Conservation (phyloP, 495 filamentous ascomycete genomes). For the Penicillium ochrochloron region DNA sequence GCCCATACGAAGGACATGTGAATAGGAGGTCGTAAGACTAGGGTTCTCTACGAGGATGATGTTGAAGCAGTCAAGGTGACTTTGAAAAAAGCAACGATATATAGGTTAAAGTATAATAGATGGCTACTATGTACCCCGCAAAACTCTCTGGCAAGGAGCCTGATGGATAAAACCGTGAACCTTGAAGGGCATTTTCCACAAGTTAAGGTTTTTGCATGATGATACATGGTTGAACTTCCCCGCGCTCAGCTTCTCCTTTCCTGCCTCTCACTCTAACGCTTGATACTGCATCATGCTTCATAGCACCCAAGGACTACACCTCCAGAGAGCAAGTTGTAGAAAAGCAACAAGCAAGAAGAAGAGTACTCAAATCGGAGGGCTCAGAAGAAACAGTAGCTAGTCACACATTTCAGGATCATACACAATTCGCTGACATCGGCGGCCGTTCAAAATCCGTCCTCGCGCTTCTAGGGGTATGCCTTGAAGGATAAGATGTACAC, state of each 20-base stretch:
- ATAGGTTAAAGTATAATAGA: background rate
- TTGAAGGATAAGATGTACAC: background rate
- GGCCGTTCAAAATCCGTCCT: background rate
- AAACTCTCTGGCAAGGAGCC: background rate
- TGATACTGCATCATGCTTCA: constrained; percentile 67
- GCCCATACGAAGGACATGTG: background rate
- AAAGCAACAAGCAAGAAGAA: background rate
- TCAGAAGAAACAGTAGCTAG: background rate
- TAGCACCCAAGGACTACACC: constrained; percentile 52
- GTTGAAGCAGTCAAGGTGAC: background rate
- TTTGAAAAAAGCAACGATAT: background rate
- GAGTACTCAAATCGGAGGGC: background rate
- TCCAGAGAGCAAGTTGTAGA: constrained; percentile 35
- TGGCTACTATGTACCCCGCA: background rate
- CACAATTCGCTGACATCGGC: background rate
- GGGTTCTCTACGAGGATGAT: no score
- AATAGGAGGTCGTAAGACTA: background rate
- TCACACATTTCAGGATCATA: background rate
- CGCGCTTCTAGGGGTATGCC: background rate
- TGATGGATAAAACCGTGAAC: background rate
- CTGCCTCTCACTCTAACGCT: constrained; percentile 32
- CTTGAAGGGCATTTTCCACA: constrained; percentile 10
- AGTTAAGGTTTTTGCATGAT: no score
- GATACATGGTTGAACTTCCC: constrained; percentile 1
- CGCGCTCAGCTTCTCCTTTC: constrained; percentile 6